phyloP scores from a whole-genome alignment of 73 alveolate species.

The Breviolum minutum region DNA sequence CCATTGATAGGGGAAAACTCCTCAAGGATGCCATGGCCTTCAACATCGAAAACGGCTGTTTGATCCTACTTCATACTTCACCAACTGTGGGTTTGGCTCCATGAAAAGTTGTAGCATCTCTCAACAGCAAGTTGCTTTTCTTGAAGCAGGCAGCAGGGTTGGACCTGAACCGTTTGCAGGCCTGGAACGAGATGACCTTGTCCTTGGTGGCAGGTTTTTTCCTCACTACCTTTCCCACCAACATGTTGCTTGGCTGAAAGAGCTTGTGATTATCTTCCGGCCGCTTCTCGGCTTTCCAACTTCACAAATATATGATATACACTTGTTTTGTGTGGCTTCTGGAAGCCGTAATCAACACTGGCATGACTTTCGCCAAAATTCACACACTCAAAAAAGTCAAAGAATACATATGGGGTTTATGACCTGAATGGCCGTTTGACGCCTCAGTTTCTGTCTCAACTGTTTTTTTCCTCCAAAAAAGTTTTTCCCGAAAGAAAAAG shows the following conservation, averaged over 20 bases:
- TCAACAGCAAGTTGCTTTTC: background rate
- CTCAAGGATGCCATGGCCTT: background rate
- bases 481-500: no score
- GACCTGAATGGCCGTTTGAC: no score
- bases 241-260: constrained; percentile 22
- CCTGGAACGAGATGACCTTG: constrained; percentile 9
- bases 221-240: constrained; percentile 84
- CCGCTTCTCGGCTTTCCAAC: background rate
- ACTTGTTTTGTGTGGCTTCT: background rate
- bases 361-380: background rate
- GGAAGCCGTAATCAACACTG: background rate
- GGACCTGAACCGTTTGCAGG: background rate
- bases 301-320: background rate
- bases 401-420: no score
- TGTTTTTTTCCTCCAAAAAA: no score
- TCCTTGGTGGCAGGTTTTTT: background rate
- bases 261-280: background rate
- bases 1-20: background rate
- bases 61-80: background rate
- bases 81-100: background rate
- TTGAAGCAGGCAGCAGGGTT: background rate
- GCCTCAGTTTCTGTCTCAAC: no score
- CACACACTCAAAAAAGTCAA: no score
- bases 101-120: background rate
- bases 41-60: background rate